These are phyloP conservation scores for Hordeum marinum DNA, from an alignment of 176 grass and related monocot genomes.

Conservation along the genomic window DNA sequence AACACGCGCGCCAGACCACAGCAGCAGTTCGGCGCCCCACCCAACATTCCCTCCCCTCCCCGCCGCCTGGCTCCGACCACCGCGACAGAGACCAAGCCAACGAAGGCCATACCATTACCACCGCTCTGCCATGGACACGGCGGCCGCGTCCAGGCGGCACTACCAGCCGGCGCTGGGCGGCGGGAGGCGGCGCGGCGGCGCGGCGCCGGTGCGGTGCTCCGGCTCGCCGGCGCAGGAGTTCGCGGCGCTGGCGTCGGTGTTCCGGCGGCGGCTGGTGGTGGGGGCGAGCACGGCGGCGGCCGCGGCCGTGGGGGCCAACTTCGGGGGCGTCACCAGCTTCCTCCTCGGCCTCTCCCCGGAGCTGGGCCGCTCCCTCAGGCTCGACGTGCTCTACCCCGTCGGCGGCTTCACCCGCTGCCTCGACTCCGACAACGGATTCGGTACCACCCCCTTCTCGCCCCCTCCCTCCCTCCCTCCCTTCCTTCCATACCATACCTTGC, in stretches of 20 bases:
- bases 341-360: conserved; percentile 79
- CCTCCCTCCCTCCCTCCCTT: too few species aligned
- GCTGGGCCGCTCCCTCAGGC: conserved; percentile 57
- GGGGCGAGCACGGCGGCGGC: conserved; percentile 49
- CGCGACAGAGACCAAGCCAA: neutral
- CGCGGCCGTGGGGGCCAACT: conserved; percentile 71
- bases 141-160: conserved; percentile 16
- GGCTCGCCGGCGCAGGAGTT: conserved; percentile 58
- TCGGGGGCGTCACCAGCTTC: conserved; percentile 84
- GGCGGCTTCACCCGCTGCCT: conserved; percentile 78
- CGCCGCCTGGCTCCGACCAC: neutral
- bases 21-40: neutral
- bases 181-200: neutral
- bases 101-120: neutral
- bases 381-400: conserved; percentile 93
- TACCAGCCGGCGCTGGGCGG: neutral
- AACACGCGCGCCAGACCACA: neutral
- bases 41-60: neutral
- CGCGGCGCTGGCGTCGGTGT: conserved; percentile 59
- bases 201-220: neutral
- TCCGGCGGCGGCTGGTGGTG: conserved; percentile 68
- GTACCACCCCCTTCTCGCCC: neutral
- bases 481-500: too few species aligned
- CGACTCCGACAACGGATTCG: conserved; percentile 64
- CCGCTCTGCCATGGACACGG: conserved; percentile 23